These are phyloP conservation scores for Geoglossum cookeanum DNA, from an alignment of 2,329 filamentous ascomycete species.

Conservation along the genomic window DNA sequence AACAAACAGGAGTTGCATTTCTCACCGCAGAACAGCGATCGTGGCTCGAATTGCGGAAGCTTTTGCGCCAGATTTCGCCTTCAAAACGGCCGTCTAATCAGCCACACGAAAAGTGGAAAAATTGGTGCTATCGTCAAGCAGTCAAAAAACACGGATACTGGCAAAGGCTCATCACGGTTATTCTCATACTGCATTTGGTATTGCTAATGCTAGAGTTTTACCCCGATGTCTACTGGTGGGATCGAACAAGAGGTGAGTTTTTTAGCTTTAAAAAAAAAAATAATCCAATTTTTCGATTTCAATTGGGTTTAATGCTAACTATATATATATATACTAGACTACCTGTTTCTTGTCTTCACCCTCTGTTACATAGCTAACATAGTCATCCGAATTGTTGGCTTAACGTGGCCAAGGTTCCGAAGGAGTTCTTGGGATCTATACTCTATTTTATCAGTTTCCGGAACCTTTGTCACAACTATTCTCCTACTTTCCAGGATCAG, in stretches of 20 bases:
- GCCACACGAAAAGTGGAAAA: conserved; percentile 58
- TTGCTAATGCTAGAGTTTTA: conserved; percentile 76
- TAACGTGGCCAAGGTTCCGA: conserved; percentile 82
- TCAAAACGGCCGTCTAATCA: conserved; percentile 79
- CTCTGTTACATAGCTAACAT: conserved; percentile 71
- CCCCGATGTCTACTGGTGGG: conserved; percentile 53
- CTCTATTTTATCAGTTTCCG: conserved; percentile 59
- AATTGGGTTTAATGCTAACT: conserved; percentile 9
- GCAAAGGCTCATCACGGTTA: conserved; percentile 63
- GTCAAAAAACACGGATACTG: conserved; percentile 87
- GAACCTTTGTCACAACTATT: conserved; percentile 66
- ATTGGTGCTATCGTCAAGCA: conserved; percentile 87
- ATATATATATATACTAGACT: conserved; percentile 26
- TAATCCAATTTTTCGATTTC: too few relatives aligned
- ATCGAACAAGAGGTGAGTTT: conserved; percentile 37
- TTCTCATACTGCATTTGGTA: conserved; percentile 66
- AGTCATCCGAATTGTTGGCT: conserved; percentile 61
- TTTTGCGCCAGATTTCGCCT: conserved; percentile 79
- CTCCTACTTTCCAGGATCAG: conserved; percentile 44
- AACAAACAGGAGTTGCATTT: conserved; percentile 93
- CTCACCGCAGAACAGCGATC: conserved; percentile 89
- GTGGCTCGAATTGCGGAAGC: conserved; percentile 86
- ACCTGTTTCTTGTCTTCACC: conserved; percentile 63
- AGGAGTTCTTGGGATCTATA: conserved; percentile 93
- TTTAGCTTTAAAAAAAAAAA: neutral